These are phyloP conservation scores for Conoideocrella luteorostrata DNA, from an alignment of 2,329 filamentous ascomycete species.

Conservation along the genomic window DNA sequence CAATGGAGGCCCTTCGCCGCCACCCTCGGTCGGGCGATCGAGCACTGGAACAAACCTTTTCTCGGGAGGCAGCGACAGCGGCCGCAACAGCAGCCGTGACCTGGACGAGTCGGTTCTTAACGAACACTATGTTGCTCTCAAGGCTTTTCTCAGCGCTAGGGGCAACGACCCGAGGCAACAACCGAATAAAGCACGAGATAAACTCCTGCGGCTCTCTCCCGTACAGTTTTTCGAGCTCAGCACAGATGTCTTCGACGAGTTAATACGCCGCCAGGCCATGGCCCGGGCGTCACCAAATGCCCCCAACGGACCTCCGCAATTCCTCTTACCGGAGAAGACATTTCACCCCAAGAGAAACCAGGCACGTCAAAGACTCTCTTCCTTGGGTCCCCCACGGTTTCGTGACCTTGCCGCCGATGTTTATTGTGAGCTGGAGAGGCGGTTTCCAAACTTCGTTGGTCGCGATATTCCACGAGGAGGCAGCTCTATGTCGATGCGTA, in stretches of 20 bases:
- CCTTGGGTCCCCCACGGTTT: constrained; percentile 79
- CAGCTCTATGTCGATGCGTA: constrained; percentile 61
- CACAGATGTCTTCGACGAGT: constrained; percentile 94
- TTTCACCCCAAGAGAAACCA: constrained; percentile 98
- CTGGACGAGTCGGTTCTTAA: constrained; percentile 56
- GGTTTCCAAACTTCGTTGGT: constrained; percentile 74
- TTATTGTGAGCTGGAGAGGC: constrained; percentile 86
- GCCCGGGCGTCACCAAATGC: constrained; percentile 47
- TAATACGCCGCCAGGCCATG: constrained; percentile 74
- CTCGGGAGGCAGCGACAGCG: constrained; percentile 60
- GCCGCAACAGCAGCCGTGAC: constrained; percentile 54
- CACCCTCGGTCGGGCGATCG: constrained; percentile 78
- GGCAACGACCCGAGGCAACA: constrained; percentile 70
- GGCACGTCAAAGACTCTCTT: constrained; percentile 90
- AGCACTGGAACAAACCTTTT: constrained; percentile 72
- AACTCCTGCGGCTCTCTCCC: constrained; percentile 79
- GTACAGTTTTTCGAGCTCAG: constrained; percentile 97
- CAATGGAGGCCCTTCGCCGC: constrained; percentile 68
- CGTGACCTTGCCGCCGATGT: constrained; percentile 91
- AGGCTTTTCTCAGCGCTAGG: constrained; percentile 67
- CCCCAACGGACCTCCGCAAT: constrained; percentile 56
- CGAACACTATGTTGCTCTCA: constrained; percentile 77
- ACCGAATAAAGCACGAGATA: constrained; percentile 88
- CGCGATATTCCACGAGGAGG: constrained; percentile 62
- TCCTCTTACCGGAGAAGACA: constrained; percentile 73